These are phyloP conservation scores for Leccinum variicolor DNA, from an alignment of 768 basidiomycete genomes.

Conservation along the genomic window DNA sequence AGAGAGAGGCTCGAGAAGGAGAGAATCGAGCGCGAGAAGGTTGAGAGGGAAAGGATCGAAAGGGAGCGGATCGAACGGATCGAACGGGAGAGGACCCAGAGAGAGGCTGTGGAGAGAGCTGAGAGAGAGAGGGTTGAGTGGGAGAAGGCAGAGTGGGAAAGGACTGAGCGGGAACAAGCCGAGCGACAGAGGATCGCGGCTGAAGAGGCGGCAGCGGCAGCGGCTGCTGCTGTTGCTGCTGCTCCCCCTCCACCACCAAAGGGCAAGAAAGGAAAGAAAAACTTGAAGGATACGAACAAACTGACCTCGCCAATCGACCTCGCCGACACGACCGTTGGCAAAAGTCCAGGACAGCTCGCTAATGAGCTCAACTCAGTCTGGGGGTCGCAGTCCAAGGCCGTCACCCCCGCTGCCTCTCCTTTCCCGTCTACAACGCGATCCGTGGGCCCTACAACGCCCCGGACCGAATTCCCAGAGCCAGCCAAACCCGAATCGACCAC, in stretches of 20 bases:
- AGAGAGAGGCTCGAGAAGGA: conserved; percentile 11
- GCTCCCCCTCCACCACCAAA: not conserved
- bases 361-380: conserved; percentile 47
- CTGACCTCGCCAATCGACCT: conserved; percentile 30
- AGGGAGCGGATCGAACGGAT: not conserved
- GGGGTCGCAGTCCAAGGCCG: conserved; percentile 36
- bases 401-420: conserved; percentile 30
- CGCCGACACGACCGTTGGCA: conserved; percentile 36
- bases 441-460: conserved; percentile 20
- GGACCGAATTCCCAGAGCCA: conserved; percentile 9
- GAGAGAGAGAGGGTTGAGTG: conserved; percentile 2
- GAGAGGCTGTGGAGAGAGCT: not conserved
- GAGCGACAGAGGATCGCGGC: conserved; percentile 13
- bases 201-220: conserved; percentile 2
- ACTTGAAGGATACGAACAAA: conserved; percentile 25
- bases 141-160: conserved; percentile 4
- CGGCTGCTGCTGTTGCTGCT: not conserved
- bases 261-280: conserved; percentile 15
- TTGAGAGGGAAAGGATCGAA: conserved; percentile 3
- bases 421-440: conserved; percentile 22
- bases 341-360: conserved; percentile 37
- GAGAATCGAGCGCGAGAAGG: conserved; percentile 8
- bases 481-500: conserved; percentile 3
- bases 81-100: conserved; percentile 2
- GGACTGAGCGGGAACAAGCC: conserved; percentile 8